A percentile compares a stretch with the other conserved stretches of the same genome.
phyloP scores from a whole-genome alignment of 2,329 filamentous ascomycete species.

The Colletotrichum horii region DNA sequence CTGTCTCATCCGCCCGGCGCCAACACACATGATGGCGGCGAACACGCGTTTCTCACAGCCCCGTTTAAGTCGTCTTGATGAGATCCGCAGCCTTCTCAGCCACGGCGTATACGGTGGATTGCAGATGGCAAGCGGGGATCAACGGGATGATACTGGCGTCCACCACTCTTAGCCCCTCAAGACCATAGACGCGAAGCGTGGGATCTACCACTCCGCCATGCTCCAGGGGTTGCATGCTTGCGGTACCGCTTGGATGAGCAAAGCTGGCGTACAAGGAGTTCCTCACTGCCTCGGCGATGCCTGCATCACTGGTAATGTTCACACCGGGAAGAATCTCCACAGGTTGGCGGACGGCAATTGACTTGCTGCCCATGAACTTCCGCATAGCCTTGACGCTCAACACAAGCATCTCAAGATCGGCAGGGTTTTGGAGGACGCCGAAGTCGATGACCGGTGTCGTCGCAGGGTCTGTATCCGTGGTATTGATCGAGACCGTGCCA shows the following conservation, averaged over 20 bases:
- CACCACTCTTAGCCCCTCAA: slow-evolving; percentile 28
- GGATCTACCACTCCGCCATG: slow-evolving; percentile 37
- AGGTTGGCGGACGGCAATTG: neutral
- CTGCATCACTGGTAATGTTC: slow-evolving; percentile 1
- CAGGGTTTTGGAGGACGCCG: slow-evolving; percentile 40
- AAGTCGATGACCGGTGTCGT: slow-evolving; percentile 41
- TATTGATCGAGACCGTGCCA: slow-evolving; percentile 42
- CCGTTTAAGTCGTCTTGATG: neutral
- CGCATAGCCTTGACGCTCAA: slow-evolving; percentile 38
- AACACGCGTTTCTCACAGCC: neutral
- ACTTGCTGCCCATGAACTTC: slow-evolving; percentile 26
- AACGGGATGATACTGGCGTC: slow-evolving; percentile 36
- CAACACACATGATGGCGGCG: neutral
- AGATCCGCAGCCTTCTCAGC: slow-evolving; percentile 31
- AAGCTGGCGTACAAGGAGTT: neutral
- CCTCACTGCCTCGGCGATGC: neutral
- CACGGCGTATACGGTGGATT: slow-evolving; percentile 40
- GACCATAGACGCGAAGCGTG: slow-evolving; percentile 33
- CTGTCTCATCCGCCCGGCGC: neutral
- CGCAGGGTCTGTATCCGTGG: slow-evolving; percentile 31
- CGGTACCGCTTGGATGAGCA: slow-evolving; percentile 50
- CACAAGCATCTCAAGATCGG: slow-evolving; percentile 35
- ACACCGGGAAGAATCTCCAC: slow-evolving; percentile 6
- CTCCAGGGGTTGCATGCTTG: slow-evolving; percentile 50
- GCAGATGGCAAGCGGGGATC: slow-evolving; percentile 33